Base-by-base conservation (phyloP, 2,329 filamentous ascomycete genomes). In the Penicillium sp. region DNA sequence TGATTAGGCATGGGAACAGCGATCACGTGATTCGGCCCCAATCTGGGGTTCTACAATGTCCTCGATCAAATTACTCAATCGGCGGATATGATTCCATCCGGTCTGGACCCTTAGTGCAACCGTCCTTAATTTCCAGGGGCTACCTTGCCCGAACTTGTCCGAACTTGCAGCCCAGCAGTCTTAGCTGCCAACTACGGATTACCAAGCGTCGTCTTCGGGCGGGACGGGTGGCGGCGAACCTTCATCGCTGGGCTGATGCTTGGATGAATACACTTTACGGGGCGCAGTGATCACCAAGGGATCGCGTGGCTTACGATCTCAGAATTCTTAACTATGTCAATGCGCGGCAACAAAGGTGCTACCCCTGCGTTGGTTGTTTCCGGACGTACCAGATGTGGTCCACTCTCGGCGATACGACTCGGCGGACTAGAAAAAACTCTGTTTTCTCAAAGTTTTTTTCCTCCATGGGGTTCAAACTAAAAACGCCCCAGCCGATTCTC, bases 231-330 rank as follows among this genome's bases (percentile, higher is more conserved):
- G 46, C 42, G 41, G 28, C 20, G 24, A 34, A 27, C 14, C 20
- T 31, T n/a, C 39, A 7, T 23, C 22, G n/a, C 24, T 26, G 18
- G 34, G 18, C 34, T 36, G 18, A 24, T 7, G 20, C 18, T 23
- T 24, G n/a, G 35, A 23, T 37, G 18, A 11, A 18, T 35, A 24
- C 14, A 37, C 35, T 37, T 37, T 37, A 23, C 35, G 35, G 35
- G 23, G 29, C 11, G 16, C 24, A 34, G 22, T 23, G 46, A 50
- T 54, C 46, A 39, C 22, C 54, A 18, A 34, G 42, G 49, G 32
- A 29, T 51, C 54, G 56, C 56, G 54, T 58, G 56, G 56, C 48
- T 42, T 9, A 36, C 50, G 50, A 56, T 54, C 54, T 24, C 22
- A 23, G 31, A 42, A 42, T 42, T 28, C 7, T 16, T 37, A 22